Base-by-base conservation (phyloP, 768 basidiomycete species). In the Erythrobasidium yunnanense region DNA sequence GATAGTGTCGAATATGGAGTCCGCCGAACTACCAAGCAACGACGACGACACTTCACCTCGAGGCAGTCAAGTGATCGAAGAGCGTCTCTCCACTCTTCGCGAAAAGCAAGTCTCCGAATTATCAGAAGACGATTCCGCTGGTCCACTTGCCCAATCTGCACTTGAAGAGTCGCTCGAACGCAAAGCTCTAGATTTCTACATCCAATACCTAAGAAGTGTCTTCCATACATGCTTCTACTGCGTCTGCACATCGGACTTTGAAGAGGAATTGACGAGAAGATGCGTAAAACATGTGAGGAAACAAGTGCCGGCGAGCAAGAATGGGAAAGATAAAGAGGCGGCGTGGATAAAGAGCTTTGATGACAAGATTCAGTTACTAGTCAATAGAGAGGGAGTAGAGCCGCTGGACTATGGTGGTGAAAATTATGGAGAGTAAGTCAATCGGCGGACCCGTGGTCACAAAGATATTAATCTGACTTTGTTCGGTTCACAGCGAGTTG, bases 211-310 rank as follows among this genome's bases (percentile, higher is more conserved):
- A 74, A 88, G 95, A 71, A 82, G 84, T 75, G 92, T 88, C 60
- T 91, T 87, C 78, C 82, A 90, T 82, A 85, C 88, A 74, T 95
- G 95, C 83, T 99, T 93, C 79, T 99, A 99, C 79, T 99, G 95
- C 81, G 85, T 87, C 72, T 85, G 89, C 75, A 83, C 88, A 71
- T 87, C 85, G 76, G 87, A 93, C 78, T 90, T 90, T 79, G 78
- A 87, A 76, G 95, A 99, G 79, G 90, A 95, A 80, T 81, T 99
- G 73, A 86, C 90, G 77, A 84, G 90, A 75, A 90, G 90, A 79
- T 96, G 93, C 81, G 80, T 95, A 72, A 85, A 85, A 79, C 95
- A 99, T 79, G 81, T 87, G 70, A 83, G 93, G 77, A 53, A 46
- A 56, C 22, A 20, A 30, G 54, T 25, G 45, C 65, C 8, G 38